Evolutionary conservation across 768 basidiomycete species (phyloP), one percentile per base, ranked within the genome.

Genomic region (Mrakia blollopis): DNA sequence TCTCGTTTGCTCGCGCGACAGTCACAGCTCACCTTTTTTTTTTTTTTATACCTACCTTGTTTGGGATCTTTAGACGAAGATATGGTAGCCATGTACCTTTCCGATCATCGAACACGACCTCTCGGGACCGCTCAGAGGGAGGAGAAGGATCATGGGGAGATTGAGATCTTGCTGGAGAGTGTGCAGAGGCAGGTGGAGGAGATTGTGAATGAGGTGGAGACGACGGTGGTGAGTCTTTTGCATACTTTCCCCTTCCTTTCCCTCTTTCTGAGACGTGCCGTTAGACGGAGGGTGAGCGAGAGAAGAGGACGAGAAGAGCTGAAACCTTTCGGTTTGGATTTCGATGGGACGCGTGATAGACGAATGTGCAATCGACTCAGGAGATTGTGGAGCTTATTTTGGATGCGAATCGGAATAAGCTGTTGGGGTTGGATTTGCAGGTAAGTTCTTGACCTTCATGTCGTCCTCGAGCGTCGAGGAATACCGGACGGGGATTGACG

Each of bases 121-220:
- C 39, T 50, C 41, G 50, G 39, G 0, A 37, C 32, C 3, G 28
- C 62, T 21, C 63, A 37, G 16, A 57, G 72, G 35, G 37, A 89
- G 80, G 89, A 88, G 35, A 87, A 87, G 35, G 94, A 96, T 81
- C 96, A 98, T 82, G 93, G 95, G 79, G 96, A 98, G 79, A 86
- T 98, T 0, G 96, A 98, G 82, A 87, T 95, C 16, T 85, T 98
- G 28, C 85, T 98, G n/a, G 96, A 98, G 82, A 92, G 91, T 13
- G 97, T 97, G 83, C 88, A 91, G 39, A 98, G 98, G 83, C 96
- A 98, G 83, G 94, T 96, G 0, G 95, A 97, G 83, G 94, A 97
- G 85, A 92, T 97, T 72, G 93, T 94, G 6, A 94, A 91, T 79
- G 94, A 98, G 84, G 91, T 92, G 6, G 92, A 93, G 82, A 93